These are phyloP conservation scores for Diaporthe citri DNA, from an alignment of 2,329 filamentous ascomycete genomes.

Conservation along the genomic window DNA sequence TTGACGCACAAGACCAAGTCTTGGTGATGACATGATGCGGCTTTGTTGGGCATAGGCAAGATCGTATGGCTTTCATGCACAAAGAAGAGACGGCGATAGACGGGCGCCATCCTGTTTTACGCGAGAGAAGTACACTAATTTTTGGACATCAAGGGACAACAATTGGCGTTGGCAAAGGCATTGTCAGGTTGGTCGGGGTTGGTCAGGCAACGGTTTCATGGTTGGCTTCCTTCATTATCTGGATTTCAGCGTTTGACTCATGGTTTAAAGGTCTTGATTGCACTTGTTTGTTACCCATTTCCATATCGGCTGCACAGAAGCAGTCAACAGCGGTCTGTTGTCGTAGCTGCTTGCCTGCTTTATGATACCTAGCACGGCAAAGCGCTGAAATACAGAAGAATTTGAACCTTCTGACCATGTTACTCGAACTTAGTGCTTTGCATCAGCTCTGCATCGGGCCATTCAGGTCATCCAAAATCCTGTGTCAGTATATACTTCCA, in stretches of 20 bases:
- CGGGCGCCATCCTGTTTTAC: background rate
- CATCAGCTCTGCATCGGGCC: background rate
- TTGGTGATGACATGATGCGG: too few relatives aligned
- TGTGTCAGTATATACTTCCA: too few relatives aligned
- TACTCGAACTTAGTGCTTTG: too few relatives aligned
- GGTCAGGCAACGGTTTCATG: constrained; percentile 19
- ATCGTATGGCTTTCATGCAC: background rate
- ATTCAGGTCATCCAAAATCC: too few relatives aligned
- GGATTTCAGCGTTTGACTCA: constrained; percentile 27
- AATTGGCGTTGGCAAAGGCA: constrained; percentile 24
- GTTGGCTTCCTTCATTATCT: constrained; percentile 20
- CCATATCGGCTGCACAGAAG: background rate
- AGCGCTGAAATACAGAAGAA: constrained; percentile 25
- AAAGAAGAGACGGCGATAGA: constrained; percentile 13
- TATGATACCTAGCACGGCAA: constrained; percentile 24
- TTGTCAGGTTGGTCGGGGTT: constrained; percentile 13
- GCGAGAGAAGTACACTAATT: background rate
- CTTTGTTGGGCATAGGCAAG: background rate
- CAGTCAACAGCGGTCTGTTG: constrained; percentile 8
- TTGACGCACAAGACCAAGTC: too few relatives aligned
- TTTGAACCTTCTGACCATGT: background rate
- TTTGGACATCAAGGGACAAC: background rate
- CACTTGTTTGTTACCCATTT: background rate
- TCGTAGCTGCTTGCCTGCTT: constrained; percentile 23
- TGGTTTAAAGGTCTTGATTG: constrained; percentile 4